These are phyloP conservation scores for Thozetella sp. DNA, from an alignment of 495 filamentous ascomycete genomes.

Conservation along the genomic window DNA sequence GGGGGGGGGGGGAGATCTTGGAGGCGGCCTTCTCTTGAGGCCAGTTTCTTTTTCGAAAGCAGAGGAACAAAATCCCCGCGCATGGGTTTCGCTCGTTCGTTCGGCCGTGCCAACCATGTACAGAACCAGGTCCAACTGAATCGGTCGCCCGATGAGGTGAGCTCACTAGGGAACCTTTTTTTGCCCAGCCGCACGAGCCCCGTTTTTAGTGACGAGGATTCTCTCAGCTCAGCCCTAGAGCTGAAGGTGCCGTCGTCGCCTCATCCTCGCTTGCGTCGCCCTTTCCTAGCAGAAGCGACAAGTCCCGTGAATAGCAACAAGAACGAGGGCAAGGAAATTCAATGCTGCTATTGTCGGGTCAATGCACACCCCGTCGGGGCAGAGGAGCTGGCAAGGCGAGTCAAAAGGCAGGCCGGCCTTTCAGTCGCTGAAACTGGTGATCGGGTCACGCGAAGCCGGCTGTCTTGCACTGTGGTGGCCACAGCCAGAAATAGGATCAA, in stretches of 20 bases:
- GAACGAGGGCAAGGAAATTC: background rate
- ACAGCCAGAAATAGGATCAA: background rate
- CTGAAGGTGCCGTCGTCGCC: background rate
- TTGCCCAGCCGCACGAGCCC: background rate
- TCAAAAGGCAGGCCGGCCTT: background rate
- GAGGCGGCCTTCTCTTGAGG: no score
- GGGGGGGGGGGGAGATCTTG: no score
- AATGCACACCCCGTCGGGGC: background rate
- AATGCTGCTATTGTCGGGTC: background rate
- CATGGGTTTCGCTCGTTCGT: no score
- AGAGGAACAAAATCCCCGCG: no score
- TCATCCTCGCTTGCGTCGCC: background rate
- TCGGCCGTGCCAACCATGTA: background rate
- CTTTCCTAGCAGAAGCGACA: background rate
- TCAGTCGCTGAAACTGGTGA: background rate
- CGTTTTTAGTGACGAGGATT: background rate
- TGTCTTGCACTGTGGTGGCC: background rate
- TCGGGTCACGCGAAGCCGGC: background rate
- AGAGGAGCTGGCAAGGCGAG: no score
- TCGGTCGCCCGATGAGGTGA: background rate
- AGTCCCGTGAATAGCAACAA: slow-evolving; percentile 2
- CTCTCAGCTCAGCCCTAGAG: slow-evolving; percentile 3
- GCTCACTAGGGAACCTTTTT: background rate
- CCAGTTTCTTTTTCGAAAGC: no score
- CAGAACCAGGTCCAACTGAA: no score